phyloP scores from a whole-genome alignment of 2,329 filamentous ascomycete genomes.

The Triangularia setosa region DNA sequence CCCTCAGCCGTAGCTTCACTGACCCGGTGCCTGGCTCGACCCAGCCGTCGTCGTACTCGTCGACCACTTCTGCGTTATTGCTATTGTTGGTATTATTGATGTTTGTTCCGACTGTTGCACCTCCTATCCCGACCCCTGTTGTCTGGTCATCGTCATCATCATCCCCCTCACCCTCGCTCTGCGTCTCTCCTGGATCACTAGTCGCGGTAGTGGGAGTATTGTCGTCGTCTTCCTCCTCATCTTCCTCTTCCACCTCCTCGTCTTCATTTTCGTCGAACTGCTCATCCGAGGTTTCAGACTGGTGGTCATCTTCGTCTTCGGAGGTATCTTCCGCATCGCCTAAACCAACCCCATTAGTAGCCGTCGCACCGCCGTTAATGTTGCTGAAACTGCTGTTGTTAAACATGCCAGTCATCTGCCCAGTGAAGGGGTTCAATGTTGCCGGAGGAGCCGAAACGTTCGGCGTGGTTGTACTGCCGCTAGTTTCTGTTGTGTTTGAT shows the following conservation, averaged over 20 bases:
- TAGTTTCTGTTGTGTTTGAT: not conserved
- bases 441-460: not conserved
- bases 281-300: conserved; percentile 28
- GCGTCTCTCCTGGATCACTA: conserved; percentile 32
- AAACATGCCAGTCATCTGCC: conserved; percentile 5
- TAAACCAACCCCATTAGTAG: conserved; percentile 28
- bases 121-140: conserved; percentile 4
- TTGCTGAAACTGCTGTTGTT: not conserved
- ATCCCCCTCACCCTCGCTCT: conserved; percentile 24
- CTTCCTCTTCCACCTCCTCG: conserved; percentile 38
- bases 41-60: conserved; percentile 46
- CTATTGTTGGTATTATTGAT: conserved; percentile 40
- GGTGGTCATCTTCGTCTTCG: conserved; percentile 37
- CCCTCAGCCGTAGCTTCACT: conserved; percentile 59
- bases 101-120: conserved; percentile 19
- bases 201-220: conserved; percentile 19
- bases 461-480: not conserved
- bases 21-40: conserved; percentile 43
- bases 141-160: conserved; percentile 31
- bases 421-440: not conserved
- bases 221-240: conserved; percentile 30
- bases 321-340: conserved; percentile 44
- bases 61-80: not conserved
- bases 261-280: conserved; percentile 46
- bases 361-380: not conserved